Evolutionary conservation across 2,329 filamentous ascomycete genomes (phyloP).

Genomic region (Apiospora malaysiana): DNA sequence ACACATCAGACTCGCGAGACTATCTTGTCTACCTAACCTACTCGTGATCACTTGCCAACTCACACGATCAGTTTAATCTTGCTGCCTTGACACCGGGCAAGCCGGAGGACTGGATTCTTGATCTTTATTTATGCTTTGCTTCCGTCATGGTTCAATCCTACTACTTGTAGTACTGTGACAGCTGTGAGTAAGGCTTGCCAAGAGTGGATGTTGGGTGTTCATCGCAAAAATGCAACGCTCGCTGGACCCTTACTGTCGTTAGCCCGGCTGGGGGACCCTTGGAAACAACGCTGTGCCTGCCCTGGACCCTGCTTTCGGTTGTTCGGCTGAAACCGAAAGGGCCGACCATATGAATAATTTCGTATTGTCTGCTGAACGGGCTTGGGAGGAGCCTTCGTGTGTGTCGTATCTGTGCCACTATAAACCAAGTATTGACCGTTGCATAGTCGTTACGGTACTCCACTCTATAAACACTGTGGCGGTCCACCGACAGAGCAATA

Average conservation of each 20-base stretch:
- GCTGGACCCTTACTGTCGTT: background rate
- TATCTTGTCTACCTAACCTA: background rate
- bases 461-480: conserved; percentile 9
- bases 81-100: background rate
- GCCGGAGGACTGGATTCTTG: background rate
- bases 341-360: background rate
- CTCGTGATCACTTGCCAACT: background rate
- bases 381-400: background rate
- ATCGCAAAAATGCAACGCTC: background rate
- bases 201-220: background rate
- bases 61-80: background rate
- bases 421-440: background rate
- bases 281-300: background rate
- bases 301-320: background rate
- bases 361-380: background rate
- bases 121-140: background rate
- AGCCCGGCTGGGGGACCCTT: background rate
- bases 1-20: background rate
- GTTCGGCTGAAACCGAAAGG: conserved; percentile 10
- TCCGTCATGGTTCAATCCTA: background rate
- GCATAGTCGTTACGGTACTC: background rate
- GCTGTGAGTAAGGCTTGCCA: conserved; percentile 1
- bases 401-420: background rate
- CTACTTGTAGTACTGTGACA: background rate
- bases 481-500: background rate